Percentiles rank a stretch among this genome's conserved stretches.
Conservation (phyloP, 2,329 filamentous ascomycete genomes). For the Bimuria novae-zelandiae region DNA sequence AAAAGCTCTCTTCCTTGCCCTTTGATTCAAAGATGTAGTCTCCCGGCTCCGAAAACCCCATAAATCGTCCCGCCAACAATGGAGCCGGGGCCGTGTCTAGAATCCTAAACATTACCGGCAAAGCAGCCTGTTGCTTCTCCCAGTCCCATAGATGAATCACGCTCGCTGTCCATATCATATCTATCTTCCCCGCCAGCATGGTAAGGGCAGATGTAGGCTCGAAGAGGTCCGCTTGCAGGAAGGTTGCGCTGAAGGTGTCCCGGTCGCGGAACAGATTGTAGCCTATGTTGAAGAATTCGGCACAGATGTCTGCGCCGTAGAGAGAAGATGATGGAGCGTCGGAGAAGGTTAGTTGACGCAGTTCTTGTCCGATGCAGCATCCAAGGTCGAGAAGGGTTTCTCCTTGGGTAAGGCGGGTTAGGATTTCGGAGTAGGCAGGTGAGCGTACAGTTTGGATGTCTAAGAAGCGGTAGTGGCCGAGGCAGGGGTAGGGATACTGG, state of each 20-base stretch:
- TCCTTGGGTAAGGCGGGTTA: neutral
- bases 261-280: conserved; percentile 48
- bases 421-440: neutral
- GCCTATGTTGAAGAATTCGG: conserved; percentile 59
- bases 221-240: conserved; percentile 58
- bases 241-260: conserved; percentile 52
- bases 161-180: conserved; percentile 49
- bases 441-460: neutral
- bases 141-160: conserved; percentile 53
- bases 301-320: conserved; percentile 48
- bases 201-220: conserved; percentile 35
- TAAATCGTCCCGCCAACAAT: neutral
- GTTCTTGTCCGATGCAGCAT: conserved; percentile 47
- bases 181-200: conserved; percentile 45
- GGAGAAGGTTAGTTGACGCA: conserved; percentile 51
- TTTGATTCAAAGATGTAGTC: neutral
- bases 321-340: conserved; percentile 49
- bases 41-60: neutral
- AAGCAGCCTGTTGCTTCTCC: conserved; percentile 40
- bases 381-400: conserved; percentile 25
- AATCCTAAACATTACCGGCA: neutral
- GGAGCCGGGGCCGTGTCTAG: neutral
- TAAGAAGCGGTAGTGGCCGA: neutral
- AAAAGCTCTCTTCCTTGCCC: neutral
- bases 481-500: neutral